A percentile compares a stretch with the other conserved stretches of the same genome.
These are phyloP conservation scores for Pachysolen tannophilus DNA, from an alignment of 805 yeast genomes.

Conservation along the genomic window DNA sequence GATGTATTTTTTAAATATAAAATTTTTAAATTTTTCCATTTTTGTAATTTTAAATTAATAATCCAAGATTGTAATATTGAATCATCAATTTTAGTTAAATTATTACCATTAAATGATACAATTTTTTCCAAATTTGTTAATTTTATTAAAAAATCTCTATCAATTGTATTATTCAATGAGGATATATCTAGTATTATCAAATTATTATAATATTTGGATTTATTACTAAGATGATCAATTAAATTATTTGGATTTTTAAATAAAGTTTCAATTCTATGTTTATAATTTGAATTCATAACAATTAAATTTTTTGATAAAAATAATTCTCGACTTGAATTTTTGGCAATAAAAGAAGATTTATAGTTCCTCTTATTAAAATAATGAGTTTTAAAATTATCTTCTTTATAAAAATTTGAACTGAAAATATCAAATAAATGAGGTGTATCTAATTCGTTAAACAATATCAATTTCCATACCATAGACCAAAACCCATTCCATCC, in stretches of 20 bases:
- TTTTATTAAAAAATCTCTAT: neutral
- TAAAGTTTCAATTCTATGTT: slow-evolving; percentile 28
- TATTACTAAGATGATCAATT: slow-evolving; percentile 1
- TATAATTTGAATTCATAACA: slow-evolving; percentile 12
- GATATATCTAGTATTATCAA: slow-evolving; percentile 15
- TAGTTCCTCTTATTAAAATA: slow-evolving; percentile 11
- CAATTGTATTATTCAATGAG: slow-evolving; percentile 1
- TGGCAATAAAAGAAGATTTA: slow-evolving; percentile 4
- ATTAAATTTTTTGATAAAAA: slow-evolving; percentile 8
- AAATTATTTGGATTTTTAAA: slow-evolving; percentile 17
- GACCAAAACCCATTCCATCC: slow-evolving; percentile 21
- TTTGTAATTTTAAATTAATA: slow-evolving; percentile 17
- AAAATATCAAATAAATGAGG: slow-evolving; percentile 21
- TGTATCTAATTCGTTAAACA: slow-evolving; percentile 21
- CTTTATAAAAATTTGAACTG: slow-evolving; percentile 15
- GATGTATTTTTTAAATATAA: slow-evolving; percentile 2
- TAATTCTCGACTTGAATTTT: slow-evolving; percentile 15
- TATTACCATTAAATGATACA: slow-evolving; percentile 6
- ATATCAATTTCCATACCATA: slow-evolving; percentile 23
- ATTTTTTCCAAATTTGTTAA: slow-evolving; percentile 8
- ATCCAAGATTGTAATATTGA: slow-evolving; percentile 18
- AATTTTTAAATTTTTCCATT: slow-evolving; percentile 13
- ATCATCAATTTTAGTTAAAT: slow-evolving; percentile 11
- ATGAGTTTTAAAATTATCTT: slow-evolving; percentile 14
- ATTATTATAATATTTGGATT: slow-evolving; percentile 7